These are phyloP conservation scores for Amauroascus verrucosus DNA, from an alignment of 2,329 filamentous ascomycete genomes.

Conservation along the genomic window DNA sequence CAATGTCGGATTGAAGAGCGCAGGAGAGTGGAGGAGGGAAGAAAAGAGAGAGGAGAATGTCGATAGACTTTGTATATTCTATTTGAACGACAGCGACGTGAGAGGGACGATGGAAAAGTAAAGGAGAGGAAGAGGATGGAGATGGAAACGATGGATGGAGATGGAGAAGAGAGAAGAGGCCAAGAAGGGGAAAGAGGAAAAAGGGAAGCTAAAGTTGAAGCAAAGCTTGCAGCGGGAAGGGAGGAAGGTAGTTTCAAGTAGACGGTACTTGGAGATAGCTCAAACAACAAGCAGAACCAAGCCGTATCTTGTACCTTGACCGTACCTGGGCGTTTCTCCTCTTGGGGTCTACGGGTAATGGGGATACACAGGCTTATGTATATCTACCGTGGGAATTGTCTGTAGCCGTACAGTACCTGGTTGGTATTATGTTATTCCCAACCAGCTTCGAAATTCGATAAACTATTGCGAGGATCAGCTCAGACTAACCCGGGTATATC, in stretches of 20 bases:
- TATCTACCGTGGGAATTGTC: conserved; percentile 2
- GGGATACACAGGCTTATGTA: neutral
- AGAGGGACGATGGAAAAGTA: neutral
- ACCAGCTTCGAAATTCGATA: neutral
- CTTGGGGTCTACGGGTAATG: neutral
- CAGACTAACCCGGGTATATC: neutral
- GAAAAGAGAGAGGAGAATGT: neutral
- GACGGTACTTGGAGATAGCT: neutral
- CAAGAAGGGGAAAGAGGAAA: neutral
- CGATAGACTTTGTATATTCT: neutral
- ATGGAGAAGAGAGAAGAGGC: neutral
- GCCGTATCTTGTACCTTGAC: neutral
- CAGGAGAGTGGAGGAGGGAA: neutral
- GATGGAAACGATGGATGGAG: neutral
- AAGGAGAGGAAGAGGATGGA: neutral
- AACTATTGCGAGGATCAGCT: too few relatives aligned
- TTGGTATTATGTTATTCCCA: neutral
- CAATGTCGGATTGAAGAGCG: neutral
- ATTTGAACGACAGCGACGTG: neutral
- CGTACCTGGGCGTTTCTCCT: neutral
- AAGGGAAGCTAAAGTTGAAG: neutral
- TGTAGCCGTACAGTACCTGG: too few relatives aligned
- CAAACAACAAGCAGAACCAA: neutral
- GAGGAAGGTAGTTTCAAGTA: conserved; percentile 6
- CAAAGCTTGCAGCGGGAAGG: conserved; percentile 1